A percentile compares a stretch with the other conserved stretches of the same genome.
Conservation (phyloP, 2,329 filamentous ascomycete genomes). For the Verticillium dahliae region DNA sequence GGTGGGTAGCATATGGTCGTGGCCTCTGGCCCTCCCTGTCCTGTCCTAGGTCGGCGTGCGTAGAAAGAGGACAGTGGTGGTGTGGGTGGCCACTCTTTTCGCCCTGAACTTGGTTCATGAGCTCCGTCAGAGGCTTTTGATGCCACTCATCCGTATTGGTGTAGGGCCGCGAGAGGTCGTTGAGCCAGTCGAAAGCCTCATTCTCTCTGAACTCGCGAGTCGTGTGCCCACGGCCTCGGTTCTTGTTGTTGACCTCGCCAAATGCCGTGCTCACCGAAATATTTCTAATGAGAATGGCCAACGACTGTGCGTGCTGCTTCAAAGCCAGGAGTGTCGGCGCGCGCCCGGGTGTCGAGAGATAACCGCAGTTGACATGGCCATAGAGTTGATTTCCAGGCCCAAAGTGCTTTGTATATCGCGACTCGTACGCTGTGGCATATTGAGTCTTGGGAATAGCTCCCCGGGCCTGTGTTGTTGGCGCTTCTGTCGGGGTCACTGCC, state of each 20-base stretch:
- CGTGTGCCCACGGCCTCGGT: background rate
- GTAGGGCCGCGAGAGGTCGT: constrained; percentile 42
- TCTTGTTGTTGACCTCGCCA: constrained; percentile 19
- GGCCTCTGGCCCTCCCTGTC: constrained; percentile 9
- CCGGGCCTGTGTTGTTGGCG: background rate
- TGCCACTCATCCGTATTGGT: constrained; percentile 39
- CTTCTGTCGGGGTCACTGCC: background rate
- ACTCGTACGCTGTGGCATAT: constrained; percentile 8
- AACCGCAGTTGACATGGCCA: constrained; percentile 48
- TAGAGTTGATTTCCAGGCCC: constrained; percentile 17
- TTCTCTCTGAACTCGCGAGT: constrained; percentile 26
- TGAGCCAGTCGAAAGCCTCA: constrained; percentile 52
- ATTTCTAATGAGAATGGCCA: constrained; percentile 43
- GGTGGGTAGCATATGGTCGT: constrained; percentile 37
- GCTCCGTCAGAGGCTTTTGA: constrained; percentile 35
- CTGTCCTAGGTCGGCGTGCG: constrained; percentile 10
- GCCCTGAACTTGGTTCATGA: constrained; percentile 35
- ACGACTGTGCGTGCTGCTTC: constrained; percentile 55
- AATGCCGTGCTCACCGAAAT: constrained; percentile 31
- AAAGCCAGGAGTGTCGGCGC: constrained; percentile 49
- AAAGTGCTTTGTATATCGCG: constrained; percentile 10
- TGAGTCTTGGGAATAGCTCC: constrained; percentile 4
- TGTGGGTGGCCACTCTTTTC: constrained; percentile 18
- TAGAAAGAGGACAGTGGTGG: constrained; percentile 39
- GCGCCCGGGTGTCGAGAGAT: constrained; percentile 44